phyloP scores from a whole-genome alignment of 768 basidiomycete genomes.

The Coprinellus micaceus region DNA sequence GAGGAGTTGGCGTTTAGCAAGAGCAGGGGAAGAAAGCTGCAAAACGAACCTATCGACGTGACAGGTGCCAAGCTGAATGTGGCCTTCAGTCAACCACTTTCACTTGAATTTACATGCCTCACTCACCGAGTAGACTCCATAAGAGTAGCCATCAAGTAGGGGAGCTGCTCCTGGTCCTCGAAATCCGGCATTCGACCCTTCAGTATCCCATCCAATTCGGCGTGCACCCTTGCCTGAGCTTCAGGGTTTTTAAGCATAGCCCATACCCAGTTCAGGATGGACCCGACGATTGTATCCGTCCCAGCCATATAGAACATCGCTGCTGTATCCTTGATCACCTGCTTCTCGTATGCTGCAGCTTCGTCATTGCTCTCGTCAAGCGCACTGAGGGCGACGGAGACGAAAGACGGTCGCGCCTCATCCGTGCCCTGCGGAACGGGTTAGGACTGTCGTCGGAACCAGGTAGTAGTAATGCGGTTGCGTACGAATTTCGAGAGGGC shows the following conservation, averaged over 20 bases:
- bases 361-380: slow-evolving; percentile 6
- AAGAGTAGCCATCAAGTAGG: slow-evolving; percentile 34
- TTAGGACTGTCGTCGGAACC: neutral
- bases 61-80: neutral
- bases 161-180: slow-evolving; percentile 31
- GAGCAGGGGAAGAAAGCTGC: neutral
- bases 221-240: slow-evolving; percentile 32
- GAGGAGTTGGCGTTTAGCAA: too few species aligned
- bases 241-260: slow-evolving; percentile 40
- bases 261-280: slow-evolving; percentile 30
- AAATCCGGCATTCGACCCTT: slow-evolving; percentile 34
- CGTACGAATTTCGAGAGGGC: slow-evolving; percentile 31
- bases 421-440: slow-evolving; percentile 14
- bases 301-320: slow-evolving; percentile 23
- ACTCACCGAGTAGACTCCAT: slow-evolving; percentile 32
- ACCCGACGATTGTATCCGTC: slow-evolving; percentile 25
- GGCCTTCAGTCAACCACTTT: neutral
- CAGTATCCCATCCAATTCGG: slow-evolving; percentile 37
- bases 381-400: slow-evolving; percentile 13
- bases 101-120: neutral
- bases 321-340: slow-evolving; percentile 20
- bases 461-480: neutral
- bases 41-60: neutral
- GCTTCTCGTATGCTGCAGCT: slow-evolving; percentile 15
- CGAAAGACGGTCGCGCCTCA: slow-evolving; percentile 16